Evolutionary conservation across 805 yeast genomes (phyloP), one percentile per base, ranked within the genome.

Genomic region (Metschnikowia continentalis): DNA sequence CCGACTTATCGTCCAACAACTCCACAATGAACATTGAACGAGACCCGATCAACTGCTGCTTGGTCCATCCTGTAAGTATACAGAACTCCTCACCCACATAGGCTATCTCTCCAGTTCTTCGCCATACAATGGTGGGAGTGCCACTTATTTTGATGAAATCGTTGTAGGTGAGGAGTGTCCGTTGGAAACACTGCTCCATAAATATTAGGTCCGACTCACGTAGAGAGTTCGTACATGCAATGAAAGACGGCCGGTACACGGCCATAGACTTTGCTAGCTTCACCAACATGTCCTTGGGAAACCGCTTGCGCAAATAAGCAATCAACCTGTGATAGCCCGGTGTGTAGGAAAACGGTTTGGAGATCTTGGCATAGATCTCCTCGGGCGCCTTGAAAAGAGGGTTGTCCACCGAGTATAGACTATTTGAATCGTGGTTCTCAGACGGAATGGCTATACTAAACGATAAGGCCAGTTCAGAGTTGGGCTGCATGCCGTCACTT

Each of bases 51-150:
- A 92, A 68, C 53, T 84, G 85, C 32, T 82, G 86, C 58, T 79
- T 78, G 6, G 83, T 71, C 97, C 97, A 92, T 1, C 98, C 97
- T 0, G 97, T 90, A 17, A 92, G 72, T 15, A 88, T 81, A 58
- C 94, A 85, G 65, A 92, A 92, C 67, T 92, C 98, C 57, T 88
- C 88, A n/a, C 96, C 96, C 2, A 91, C 96, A 53, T 91, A 92
- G 0, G 96, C 94, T 11, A 92, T 87, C 66, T 92, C 96, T 7
- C 97, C 96, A 1, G 97, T 90, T 48, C 98, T 77, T 57, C 99
- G 75, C 98, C 98, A 92, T 3, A 90, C 92, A 20, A 92, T 80
- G 0, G 97, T 90, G 2, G 98, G 98, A 0, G 97, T 92, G 0
- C 97, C 97, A 33, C 90, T 82, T 19, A 87, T 82, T 20, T 83